Evolutionary conservation across 2,329 filamentous ascomycete genomes (phyloP), one percentile per base, ranked within the genome.

Genomic region (Alternaria alternata): DNA sequence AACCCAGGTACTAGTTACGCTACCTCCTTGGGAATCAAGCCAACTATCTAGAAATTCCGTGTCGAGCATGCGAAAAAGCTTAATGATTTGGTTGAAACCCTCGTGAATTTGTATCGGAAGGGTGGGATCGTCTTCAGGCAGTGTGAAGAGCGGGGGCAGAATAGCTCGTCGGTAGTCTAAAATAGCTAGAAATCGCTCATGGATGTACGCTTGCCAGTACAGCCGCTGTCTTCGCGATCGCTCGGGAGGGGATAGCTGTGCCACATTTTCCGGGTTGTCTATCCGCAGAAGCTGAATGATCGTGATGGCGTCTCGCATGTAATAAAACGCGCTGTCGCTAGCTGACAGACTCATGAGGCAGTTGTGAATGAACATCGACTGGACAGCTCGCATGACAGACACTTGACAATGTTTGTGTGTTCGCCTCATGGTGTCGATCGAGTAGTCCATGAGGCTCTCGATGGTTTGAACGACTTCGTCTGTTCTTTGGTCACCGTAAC

Each of bases 191-290:
- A 87, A 87, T 16, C 86, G 81, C 67, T 87, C 85, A 60, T 87
- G 84, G 32, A 87, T 84, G 64, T 83, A 87, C 12, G 81, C 81
- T 62, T 85, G 81, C 84, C 85, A 87, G 69, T 87, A 86, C 1
- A 86, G 71, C 3, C 85, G 78, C 62, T 85, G 83, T 49, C 82
- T 70, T 49, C 78, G 74, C 24, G 80, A 78, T 24, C 79, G 72
- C 53, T 83, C 81, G 3, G 78, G 65, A 4, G 69, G 67, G 5
- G 72, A 62, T 1, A 83, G 61, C 1, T 62, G 64, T 5, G 62
- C 63, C 59, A 79, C 73, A 7, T 69, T 63, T 5, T 79, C 72
- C n/a, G 76, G 71, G 41, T 80, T 78, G 57, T 82, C 79, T 18
- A 83, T 77, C 11, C 81, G 78, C 8, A 77, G 52, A 1, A 76